phyloP scores from a whole-genome alignment of 2,329 filamentous ascomycete species.

The Coniella lustricola region DNA sequence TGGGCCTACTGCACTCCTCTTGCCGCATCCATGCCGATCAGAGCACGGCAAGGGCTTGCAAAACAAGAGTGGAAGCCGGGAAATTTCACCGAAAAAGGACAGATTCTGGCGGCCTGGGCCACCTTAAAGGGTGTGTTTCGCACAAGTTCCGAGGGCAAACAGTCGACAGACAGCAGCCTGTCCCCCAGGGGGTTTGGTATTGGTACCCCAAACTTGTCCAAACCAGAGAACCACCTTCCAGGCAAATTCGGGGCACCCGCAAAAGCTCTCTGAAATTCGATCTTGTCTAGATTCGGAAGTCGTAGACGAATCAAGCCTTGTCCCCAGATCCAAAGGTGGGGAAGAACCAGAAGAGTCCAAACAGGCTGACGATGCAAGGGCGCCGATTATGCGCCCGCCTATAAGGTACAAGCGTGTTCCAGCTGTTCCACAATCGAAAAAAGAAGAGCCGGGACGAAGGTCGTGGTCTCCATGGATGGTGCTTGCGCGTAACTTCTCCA shows the following conservation, averaged over 20 bases:
- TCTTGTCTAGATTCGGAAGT: constrained; percentile 9
- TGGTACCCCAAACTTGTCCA: not conserved
- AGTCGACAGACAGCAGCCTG: not conserved
- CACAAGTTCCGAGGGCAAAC: constrained; percentile 15
- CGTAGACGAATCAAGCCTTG: constrained; percentile 3
- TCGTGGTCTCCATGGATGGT: not conserved
- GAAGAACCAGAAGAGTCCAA: constrained; percentile 1
- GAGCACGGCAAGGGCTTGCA: not conserved
- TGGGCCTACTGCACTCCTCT: not conserved
- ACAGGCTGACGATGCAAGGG: constrained; percentile 7
- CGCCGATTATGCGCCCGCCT: not conserved
- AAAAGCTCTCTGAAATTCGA: not conserved
- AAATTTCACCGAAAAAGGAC: constrained; percentile 5
- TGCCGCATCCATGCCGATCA: not conserved
- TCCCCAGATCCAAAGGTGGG: constrained; percentile 1
- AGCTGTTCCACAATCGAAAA: not conserved
- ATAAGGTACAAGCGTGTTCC: not conserved
- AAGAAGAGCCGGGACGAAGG: not conserved
- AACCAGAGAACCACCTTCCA: not conserved
- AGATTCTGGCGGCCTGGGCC: constrained; percentile 4
- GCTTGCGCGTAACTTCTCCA: too few species aligned
- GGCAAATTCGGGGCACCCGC: not conserved
- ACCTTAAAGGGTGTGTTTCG: constrained; percentile 13
- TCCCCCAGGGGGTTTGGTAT: not conserved
- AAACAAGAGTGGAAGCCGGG: constrained; percentile 1